Conservation (phyloP, 805 yeast genomes). For the Starmerella kuoi region DNA sequence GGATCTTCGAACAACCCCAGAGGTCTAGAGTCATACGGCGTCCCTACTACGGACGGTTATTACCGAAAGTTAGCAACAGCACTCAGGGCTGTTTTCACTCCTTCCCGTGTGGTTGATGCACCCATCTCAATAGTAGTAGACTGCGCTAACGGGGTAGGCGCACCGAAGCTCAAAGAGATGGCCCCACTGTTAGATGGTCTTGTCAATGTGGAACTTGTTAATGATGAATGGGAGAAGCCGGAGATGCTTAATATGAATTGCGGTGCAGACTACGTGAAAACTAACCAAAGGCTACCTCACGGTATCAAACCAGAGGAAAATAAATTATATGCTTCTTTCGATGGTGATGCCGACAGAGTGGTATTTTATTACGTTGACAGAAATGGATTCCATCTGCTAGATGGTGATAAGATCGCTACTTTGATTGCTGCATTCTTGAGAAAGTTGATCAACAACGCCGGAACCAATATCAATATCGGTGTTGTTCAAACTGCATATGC, state of each 20-base stretch:
- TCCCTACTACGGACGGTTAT: slow-evolving; percentile 55
- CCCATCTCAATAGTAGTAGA: slow-evolving; percentile 52
- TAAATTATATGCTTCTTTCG: slow-evolving; percentile 67
- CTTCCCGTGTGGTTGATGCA: slow-evolving; percentile 17
- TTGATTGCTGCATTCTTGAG: slow-evolving; percentile 58
- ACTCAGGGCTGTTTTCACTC: slow-evolving; percentile 31
- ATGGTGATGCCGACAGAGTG: slow-evolving; percentile 95
- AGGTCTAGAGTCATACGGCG: slow-evolving; percentile 40
- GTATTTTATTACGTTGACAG: slow-evolving; percentile 46
- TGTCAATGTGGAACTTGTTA: slow-evolving; percentile 36
- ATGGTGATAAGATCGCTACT: slow-evolving; percentile 90
- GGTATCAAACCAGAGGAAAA: slow-evolving; percentile 39
- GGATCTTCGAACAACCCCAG: slow-evolving; percentile 22
- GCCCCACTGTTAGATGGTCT: slow-evolving; percentile 34
- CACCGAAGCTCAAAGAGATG: slow-evolving; percentile 50
- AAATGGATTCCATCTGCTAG: slow-evolving; percentile 38
- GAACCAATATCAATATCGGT: slow-evolving; percentile 42
- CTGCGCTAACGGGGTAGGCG: slow-evolving; percentile 97
- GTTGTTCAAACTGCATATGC: slow-evolving; percentile 98
- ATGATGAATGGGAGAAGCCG: slow-evolving; percentile 45
- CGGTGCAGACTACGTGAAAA: slow-evolving; percentile 94
- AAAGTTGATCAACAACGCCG: slow-evolving; percentile 37
- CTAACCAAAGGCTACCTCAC: slow-evolving; percentile 66
- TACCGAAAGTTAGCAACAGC: slow-evolving; percentile 48
- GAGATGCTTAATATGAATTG: slow-evolving; percentile 57